These are phyloP conservation scores for Sphaerosporella brunnea DNA, from an alignment of 495 filamentous ascomycete genomes.

Conservation along the genomic window DNA sequence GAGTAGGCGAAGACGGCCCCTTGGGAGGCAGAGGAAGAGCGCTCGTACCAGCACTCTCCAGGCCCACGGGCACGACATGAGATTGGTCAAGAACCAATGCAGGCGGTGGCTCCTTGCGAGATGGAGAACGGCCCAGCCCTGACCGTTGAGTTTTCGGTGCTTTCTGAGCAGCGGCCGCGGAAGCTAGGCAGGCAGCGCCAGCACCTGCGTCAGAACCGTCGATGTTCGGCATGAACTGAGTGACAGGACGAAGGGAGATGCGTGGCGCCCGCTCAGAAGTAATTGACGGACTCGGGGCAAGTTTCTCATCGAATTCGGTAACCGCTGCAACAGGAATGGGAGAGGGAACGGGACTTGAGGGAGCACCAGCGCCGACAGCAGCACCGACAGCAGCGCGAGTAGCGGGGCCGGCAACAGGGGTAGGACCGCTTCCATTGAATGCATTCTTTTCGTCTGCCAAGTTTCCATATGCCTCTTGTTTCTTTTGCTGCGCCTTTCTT, in stretches of 20 bases:
- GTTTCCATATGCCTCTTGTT: conserved; percentile 32
- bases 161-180: neutral
- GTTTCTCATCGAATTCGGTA: conserved; percentile 8
- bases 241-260: conserved; percentile 71
- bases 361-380: conserved; percentile 26
- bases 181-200: neutral
- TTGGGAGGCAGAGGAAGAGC: neutral
- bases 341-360: conserved; percentile 24
- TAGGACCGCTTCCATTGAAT: conserved; percentile 4
- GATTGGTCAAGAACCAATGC: conserved; percentile 11
- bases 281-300: conserved; percentile 28
- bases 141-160: neutral
- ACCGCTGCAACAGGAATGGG: conserved; percentile 20
- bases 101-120: conserved; percentile 23
- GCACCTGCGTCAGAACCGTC: conserved; percentile 13
- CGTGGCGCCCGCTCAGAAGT: conserved; percentile 41
- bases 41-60: neutral
- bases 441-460: conserved; percentile 37
- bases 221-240: conserved; percentile 65
- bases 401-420: conserved; percentile 22
- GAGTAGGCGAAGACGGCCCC: conserved; percentile 18
- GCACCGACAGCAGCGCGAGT: too few species aligned
- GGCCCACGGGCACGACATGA: neutral
- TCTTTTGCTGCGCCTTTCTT: conserved; percentile 41
- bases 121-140: conserved; percentile 14